Evolutionary conservation across 352 stramenopile genomes (phyloP).

Genomic region (Globisporangium emineosum): DNA sequence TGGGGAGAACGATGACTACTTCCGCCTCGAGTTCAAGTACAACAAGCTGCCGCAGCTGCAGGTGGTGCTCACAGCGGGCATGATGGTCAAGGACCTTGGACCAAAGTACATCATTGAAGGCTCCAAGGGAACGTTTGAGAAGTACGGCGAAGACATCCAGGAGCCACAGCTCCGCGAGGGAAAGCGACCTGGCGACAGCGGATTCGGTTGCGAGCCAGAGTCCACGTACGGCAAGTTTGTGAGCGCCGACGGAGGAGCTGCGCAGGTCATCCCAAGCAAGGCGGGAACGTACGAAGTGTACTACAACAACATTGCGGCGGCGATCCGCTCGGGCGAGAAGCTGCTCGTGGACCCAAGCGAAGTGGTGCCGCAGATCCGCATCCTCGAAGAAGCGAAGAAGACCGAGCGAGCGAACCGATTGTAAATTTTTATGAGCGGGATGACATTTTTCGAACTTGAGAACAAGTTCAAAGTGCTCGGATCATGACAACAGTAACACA

Average conservation of each 20-base stretch:
- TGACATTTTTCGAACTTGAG: no score
- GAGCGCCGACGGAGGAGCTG: slow-evolving; percentile 20
- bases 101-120: slow-evolving; percentile 71
- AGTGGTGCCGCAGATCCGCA: slow-evolving; percentile 64
- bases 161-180: slow-evolving; percentile 57
- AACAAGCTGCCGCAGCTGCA: slow-evolving; percentile 33
- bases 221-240: slow-evolving; percentile 44
- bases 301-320: slow-evolving; percentile 70
- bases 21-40: slow-evolving; percentile 69
- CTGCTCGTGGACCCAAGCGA: slow-evolving; percentile 50
- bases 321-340: slow-evolving; percentile 41
- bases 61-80: slow-evolving; percentile 63
- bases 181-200: slow-evolving; percentile 41
- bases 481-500: no score
- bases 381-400: slow-evolving; percentile 68
- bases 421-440: no score
- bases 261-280: slow-evolving; percentile 34
- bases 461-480: no score
- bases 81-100: slow-evolving; percentile 55
- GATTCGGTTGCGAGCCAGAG: slow-evolving; percentile 53
- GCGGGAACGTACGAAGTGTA: slow-evolving; percentile 57
- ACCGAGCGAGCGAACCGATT: slow-evolving; percentile 33
- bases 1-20: slow-evolving; percentile 69
- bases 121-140: slow-evolving; percentile 46
- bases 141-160: slow-evolving; percentile 67